phyloP scores from a whole-genome alignment of 345 rosid species.

The Eucalyptus shirleyi region DNA sequence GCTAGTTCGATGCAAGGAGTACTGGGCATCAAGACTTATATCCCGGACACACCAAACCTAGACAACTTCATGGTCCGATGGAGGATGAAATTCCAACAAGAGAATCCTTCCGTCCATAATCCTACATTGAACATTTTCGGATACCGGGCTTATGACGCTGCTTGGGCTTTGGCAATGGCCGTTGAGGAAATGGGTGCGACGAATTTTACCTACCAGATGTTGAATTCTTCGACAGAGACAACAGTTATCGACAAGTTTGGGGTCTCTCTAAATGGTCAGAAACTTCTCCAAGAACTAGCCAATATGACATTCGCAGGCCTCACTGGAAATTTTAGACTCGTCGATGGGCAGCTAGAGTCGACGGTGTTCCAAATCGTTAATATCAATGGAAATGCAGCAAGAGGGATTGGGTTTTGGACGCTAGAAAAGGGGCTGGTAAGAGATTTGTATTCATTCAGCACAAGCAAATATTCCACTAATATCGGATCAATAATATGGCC shows the following conservation, averaged over 20 bases:
- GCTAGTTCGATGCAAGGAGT: not conserved
- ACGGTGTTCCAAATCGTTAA: not conserved
- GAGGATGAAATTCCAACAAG: not conserved
- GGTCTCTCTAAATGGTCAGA: not conserved
- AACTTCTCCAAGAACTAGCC: not conserved
- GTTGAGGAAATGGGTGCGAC: not conserved
- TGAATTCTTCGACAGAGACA: not conserved
- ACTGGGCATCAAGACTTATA: not conserved
- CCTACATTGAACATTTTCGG: not conserved
- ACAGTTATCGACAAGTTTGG: not conserved
- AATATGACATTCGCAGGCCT: not conserved
- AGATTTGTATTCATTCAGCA: not conserved
- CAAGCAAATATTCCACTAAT: not conserved
- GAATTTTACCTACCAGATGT: not conserved
- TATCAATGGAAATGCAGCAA: not conserved
- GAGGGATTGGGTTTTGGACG: not conserved
- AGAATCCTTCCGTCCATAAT: not conserved
- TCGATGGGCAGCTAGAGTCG: not conserved
- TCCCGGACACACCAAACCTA: not conserved
- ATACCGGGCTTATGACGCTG: not conserved
- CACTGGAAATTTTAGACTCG: not conserved
- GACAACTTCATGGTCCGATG: not conserved
- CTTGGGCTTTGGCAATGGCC: not conserved
- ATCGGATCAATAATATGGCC: not conserved
- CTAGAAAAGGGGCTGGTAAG: not conserved